A percentile compares a stretch with the other conserved stretches of the same genome.
phyloP scores from a whole-genome alignment of 192 early-diverging fungal genomes.

The Backusella parvicylindrica region DNA sequence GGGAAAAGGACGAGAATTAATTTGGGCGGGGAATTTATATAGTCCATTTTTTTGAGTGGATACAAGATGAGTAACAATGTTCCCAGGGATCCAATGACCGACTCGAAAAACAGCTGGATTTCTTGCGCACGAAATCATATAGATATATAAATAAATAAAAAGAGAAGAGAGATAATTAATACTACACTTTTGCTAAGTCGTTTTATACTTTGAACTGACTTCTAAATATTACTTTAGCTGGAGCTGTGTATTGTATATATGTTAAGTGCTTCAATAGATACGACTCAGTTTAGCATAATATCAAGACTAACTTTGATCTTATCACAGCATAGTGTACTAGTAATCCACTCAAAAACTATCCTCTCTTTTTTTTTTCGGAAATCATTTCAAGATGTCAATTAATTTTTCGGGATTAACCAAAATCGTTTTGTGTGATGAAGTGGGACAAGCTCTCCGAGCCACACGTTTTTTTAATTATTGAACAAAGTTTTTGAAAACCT shows the following conservation, averaged over 20 bases:
- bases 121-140: not conserved
- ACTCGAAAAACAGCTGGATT: not conserved
- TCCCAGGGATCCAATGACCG: not conserved
- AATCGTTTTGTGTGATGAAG: no score
- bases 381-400: no score
- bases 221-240: not conserved
- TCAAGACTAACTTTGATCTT: no score
- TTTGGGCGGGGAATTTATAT: not conserved
- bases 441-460: no score
- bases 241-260: not conserved
- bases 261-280: no score
- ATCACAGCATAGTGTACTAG: not conserved
- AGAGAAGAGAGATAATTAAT: not conserved
- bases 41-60: not conserved
- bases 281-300: no score
- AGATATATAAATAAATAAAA: not conserved
- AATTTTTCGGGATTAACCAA: no score
- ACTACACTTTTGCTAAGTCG: not conserved
- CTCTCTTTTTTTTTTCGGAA: no score
- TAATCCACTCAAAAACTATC: not conserved
- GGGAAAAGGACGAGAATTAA: not conserved
- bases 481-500: no score
- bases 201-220: not conserved
- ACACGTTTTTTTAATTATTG: no score
- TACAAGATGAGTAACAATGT: slow-evolving; percentile 1